These are phyloP conservation scores for Serendipita sp. DNA, from an alignment of 768 basidiomycete species.

Conservation along the genomic window DNA sequence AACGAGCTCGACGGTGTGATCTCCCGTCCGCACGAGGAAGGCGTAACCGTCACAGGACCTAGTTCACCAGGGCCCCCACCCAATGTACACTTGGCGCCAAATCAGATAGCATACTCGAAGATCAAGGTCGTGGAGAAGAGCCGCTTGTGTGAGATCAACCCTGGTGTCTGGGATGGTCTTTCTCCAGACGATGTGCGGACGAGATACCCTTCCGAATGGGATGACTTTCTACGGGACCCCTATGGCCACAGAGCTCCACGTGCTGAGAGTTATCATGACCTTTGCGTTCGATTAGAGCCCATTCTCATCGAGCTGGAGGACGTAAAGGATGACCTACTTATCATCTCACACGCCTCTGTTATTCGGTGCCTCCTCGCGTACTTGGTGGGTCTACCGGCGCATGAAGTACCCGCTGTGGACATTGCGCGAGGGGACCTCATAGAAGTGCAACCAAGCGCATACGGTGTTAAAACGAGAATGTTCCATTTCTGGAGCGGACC, in stretches of 20 bases:
- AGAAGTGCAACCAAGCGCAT: constrained; percentile 36
- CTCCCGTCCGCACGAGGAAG: constrained; percentile 18
- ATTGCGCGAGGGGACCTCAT: constrained; percentile 93
- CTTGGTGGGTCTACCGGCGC: constrained; percentile 83
- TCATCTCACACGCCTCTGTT: constrained; percentile 94
- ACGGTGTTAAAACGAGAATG: constrained; percentile 31
- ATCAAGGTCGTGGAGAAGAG: constrained; percentile 88
- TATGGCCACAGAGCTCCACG: constrained; percentile 84
- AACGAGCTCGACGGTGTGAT: constrained; percentile 12
- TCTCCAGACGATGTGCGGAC: constrained; percentile 78
- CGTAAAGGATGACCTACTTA: constrained; percentile 84
- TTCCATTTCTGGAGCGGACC: constrained; percentile 7
- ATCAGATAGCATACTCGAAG: constrained; percentile 16
- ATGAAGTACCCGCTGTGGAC: constrained; percentile 95
- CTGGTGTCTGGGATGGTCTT: constrained; percentile 93
- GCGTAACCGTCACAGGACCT: neutral
- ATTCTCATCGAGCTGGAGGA: constrained; percentile 87
- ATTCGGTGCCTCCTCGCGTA: constrained; percentile 91
- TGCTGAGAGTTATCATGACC: constrained; percentile 95
- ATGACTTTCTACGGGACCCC: constrained; percentile 80
- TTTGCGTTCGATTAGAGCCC: constrained; percentile 84
- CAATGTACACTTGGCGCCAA: constrained; percentile 13
- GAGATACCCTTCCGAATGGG: constrained; percentile 90
- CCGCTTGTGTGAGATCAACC: constrained; percentile 97
- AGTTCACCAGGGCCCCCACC: constrained; percentile 10